Conservation (phyloP, 208 protist species). For the Crithidia expoeki region DNA sequence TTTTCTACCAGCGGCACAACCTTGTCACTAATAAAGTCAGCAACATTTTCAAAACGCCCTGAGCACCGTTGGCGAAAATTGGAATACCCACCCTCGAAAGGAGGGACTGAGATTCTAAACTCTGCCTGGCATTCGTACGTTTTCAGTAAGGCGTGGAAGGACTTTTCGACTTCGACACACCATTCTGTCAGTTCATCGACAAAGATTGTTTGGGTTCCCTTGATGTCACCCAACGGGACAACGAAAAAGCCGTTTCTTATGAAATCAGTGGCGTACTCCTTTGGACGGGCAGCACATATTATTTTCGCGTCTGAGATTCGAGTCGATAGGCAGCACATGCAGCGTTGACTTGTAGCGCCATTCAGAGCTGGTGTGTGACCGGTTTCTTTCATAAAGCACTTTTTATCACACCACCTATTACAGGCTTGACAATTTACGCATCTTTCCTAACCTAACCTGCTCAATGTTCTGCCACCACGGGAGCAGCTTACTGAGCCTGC, state of each 20-base stretch:
- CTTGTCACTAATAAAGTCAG: conserved; percentile 43
- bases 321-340: conserved; percentile 58
- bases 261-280: conserved; percentile 44
- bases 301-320: conserved; percentile 4
- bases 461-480: conserved; percentile 17
- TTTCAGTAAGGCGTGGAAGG: conserved; percentile 46
- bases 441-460: background rate
- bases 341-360: conserved; percentile 9
- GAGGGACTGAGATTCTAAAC: conserved; percentile 27
- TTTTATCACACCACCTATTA: conserved; percentile 39
- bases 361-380: conserved; percentile 23
- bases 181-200: conserved; percentile 35
- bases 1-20: conserved; percentile 46
- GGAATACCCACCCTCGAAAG: conserved; percentile 56
- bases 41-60: conserved; percentile 71
- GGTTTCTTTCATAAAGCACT: conserved; percentile 58
- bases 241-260: conserved; percentile 59
- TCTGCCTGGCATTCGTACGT: conserved; percentile 47
- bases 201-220: conserved; percentile 13
- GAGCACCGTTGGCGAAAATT: conserved; percentile 71
- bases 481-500: conserved; percentile 1
- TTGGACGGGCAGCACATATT: conserved; percentile 17
- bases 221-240: conserved; percentile 34
- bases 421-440: conserved; percentile 30
- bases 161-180: conserved; percentile 33